Base-by-base conservation (phyloP, 1,284 basidiomycete species). In the Meripilus lineatus region DNA sequence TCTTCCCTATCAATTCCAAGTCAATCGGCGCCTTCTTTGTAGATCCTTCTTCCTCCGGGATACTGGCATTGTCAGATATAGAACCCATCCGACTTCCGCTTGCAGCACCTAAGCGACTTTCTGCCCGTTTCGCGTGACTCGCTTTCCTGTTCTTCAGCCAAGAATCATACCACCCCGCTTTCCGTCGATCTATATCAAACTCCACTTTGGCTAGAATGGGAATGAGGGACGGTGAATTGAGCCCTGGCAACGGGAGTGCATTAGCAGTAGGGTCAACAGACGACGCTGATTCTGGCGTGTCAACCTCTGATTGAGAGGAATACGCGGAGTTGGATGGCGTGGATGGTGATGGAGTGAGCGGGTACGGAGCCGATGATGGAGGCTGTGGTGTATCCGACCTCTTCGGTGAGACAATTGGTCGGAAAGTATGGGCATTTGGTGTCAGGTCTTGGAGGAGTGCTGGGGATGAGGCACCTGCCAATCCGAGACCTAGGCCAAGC, bases 131-230 rank as follows among this genome's bases (percentile, higher is more conserved):
- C 15, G 71, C 70, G 43, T 75, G 72, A 45, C 79, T 80, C 37
- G 68, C 65, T 47, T 70, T 72, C 44, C 84, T 68, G 53, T 77
- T 85, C 44, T 79, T 71, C 26, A 82, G 48, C 89, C 89, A 92
- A 5, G 78, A 75, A 14, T 84, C 81, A 53, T 84, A 93, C 89
- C 90, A 93, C n/a, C 69, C 67, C 8, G 85, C 87, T 52, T 73
- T 81, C 40, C 73, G 68, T 36, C 70, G 70, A 59, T 92, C 89
- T 52, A 93, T 85, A 57, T 92, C 88, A 53, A 93, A 92, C 62
- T 93, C 89, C 15, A 93, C 78, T 65, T 90, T 92, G 41, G 89
- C 90, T 23, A 93, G 72, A 47, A 93, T 81, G 11, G 87, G 87
- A 41, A 89, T 79, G 34, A 87, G 64, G 22, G 83, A 77, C 40